Evolutionary conservation across 257 asterid genomes (phyloP).

Genomic region (Nicotiana paniculata): DNA sequence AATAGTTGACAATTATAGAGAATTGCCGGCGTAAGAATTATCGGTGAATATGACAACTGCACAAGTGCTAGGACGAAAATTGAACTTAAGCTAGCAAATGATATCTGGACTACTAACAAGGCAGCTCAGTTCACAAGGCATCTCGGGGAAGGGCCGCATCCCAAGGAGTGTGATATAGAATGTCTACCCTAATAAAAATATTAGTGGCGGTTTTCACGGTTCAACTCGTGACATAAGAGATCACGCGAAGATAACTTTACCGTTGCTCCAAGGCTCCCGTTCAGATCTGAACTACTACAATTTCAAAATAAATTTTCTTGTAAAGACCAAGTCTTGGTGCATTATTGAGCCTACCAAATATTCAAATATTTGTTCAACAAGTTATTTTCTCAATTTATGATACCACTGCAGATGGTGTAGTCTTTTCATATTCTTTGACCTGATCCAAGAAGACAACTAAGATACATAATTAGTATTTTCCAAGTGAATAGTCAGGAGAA

Average conservation of each 20-base stretch:
- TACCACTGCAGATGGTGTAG: not conserved
- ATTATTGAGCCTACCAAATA: not conserved
- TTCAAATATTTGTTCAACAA: not conserved
- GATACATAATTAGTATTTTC: not conserved
- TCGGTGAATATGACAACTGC: not conserved
- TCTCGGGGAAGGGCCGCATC: too few species aligned
- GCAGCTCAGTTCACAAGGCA: too few species aligned
- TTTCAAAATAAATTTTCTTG: not conserved
- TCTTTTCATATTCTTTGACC: not conserved
- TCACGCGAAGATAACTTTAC: too few species aligned
- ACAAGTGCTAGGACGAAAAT: not conserved
- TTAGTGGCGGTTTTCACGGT: too few species aligned
- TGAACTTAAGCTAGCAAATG: not conserved
- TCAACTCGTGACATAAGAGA: too few species aligned
- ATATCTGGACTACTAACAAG: too few species aligned
- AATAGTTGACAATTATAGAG: not conserved
- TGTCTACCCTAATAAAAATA: too few species aligned
- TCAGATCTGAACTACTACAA: not conserved
- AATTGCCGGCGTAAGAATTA: not conserved
- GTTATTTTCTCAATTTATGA: not conserved
- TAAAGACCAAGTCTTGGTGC: conserved; percentile 5
- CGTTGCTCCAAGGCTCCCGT: too few species aligned
- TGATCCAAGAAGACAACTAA: not conserved
- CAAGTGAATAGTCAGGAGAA: not conserved
- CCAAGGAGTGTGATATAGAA: too few species aligned